Conservation (phyloP, 805 yeast species). For the Kazachstania viticola region DNA sequence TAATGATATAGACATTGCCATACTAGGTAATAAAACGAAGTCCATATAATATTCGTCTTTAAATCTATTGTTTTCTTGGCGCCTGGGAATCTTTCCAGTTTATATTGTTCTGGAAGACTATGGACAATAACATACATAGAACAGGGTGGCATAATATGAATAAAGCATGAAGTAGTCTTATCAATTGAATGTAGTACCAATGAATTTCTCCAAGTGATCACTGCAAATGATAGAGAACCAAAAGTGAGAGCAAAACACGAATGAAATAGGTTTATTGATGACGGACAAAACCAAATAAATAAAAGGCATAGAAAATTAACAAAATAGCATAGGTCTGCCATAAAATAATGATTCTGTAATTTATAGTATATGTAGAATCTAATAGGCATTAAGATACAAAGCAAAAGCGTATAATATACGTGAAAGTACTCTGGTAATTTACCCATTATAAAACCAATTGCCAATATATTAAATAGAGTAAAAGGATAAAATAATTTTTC, state of each 20-base stretch:
- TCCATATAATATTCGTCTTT: slow-evolving; percentile 42
- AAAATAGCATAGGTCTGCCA: slow-evolving; percentile 90
- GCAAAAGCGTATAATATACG: slow-evolving; percentile 52
- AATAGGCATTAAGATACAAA: slow-evolving; percentile 64
- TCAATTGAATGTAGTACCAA: slow-evolving; percentile 85
- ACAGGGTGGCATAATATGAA: slow-evolving; percentile 83
- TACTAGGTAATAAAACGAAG: slow-evolving; percentile 68
- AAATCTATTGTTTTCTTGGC: slow-evolving; percentile 49
- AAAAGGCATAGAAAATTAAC: slow-evolving; percentile 61
- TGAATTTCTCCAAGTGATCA: slow-evolving; percentile 91
- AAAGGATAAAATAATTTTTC: slow-evolving; percentile 77
- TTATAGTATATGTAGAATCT: slow-evolving; percentile 75
- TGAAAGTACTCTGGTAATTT: slow-evolving; percentile 69
- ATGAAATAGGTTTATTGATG: slow-evolving; percentile 59
- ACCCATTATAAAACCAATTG: slow-evolving; percentile 69
- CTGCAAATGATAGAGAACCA: slow-evolving; percentile 89
- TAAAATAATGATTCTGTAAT: slow-evolving; percentile 66
- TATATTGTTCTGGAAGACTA: slow-evolving; percentile 45
- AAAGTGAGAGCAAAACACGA: slow-evolving; percentile 77
- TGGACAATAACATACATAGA: slow-evolving; percentile 81
- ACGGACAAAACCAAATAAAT: slow-evolving; percentile 77
- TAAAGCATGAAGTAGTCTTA: slow-evolving; percentile 82
- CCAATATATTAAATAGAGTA: slow-evolving; percentile 55
- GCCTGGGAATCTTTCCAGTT: slow-evolving; percentile 61
- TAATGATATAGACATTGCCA: slow-evolving; percentile 92